These are phyloP conservation scores for Posidonia oceanica DNA, from an alignment of 116 monocot genomes.

Conservation along the genomic window DNA sequence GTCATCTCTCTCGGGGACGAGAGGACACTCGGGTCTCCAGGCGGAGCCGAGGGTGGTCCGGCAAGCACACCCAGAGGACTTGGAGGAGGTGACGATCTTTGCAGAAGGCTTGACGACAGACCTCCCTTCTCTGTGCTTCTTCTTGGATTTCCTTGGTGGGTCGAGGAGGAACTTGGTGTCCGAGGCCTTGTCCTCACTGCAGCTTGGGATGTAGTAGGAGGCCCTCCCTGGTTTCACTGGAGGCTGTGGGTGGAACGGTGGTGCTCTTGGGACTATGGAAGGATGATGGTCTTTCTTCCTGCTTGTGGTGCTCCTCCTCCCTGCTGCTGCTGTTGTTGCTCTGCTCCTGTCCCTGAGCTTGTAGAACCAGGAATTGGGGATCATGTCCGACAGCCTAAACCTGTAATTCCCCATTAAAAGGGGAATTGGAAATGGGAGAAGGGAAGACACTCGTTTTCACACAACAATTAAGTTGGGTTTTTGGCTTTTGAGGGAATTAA, in stretches of 20 bases:
- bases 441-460: neutral
- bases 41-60: neutral
- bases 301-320: neutral
- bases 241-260: neutral
- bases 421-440: neutral
- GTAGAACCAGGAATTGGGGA: slow-evolving; percentile 88
- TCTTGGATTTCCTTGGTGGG: slow-evolving; percentile 31
- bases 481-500: too few relatives aligned
- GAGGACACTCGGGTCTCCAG: slow-evolving; percentile 11
- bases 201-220: slow-evolving; percentile 54
- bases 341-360: slow-evolving; percentile 71
- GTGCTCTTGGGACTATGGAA: slow-evolving; percentile 1
- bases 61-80: slow-evolving; percentile 17
- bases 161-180: slow-evolving; percentile 34
- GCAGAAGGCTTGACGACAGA: slow-evolving; percentile 7
- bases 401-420: slow-evolving; percentile 64
- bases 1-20: neutral
- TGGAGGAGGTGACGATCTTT: slow-evolving; percentile 7
- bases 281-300: neutral
- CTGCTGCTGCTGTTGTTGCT: neutral
- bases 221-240: slow-evolving; percentile 37
- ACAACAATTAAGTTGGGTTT: neutral
- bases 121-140: slow-evolving; percentile 3
- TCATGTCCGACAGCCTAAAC: slow-evolving; percentile 64
- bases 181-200: slow-evolving; percentile 14